Evolutionary conservation across 2,329 filamentous ascomycete species (phyloP), one percentile per base, ranked within the genome.

Genomic region (Emmonsiellopsis sp.): DNA sequence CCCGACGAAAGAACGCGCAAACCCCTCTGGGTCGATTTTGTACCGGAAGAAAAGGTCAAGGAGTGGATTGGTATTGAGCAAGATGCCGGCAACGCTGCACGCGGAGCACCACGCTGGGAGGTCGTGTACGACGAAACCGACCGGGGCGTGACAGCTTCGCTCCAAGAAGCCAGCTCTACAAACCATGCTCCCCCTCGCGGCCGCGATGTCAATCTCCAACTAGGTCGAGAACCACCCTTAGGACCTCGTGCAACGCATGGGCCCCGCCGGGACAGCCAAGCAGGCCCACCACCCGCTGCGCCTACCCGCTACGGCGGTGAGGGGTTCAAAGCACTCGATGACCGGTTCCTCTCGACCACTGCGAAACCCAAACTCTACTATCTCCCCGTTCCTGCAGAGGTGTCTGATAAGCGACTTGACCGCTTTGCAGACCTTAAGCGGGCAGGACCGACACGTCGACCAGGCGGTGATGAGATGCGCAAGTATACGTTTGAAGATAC

Each of bases 1-100:
- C 92, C 92, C 0, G 82, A 90, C 55, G 92, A 97, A 71, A 83
- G 85, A 55, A 87, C 85, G 60, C 81, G 93, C 34, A 94, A 93
- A 67, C 78, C 84, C 0, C 77, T 97, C 1, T 94, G 86, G 81
- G 88, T 88, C 3, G 93, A 98, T 67, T 97, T 93, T 66, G 78
- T 97, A 17, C 92, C 92, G 0, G 80, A 86, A 14, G 83, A 88
- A 31, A 81, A 83, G 58, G 78, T 94, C 3, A 68, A 74, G 11
- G 78, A 79, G 27, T 97, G 90, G 89, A 85, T 94, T 55, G 77
- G 81, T 6, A 77, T 71, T 42, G 88, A 95, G 68, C 73, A 83
- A 61, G 68, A 74, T 62, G 71, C 60, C 62, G 76, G 57, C 59
- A 67, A 65, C 68, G 77, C 63, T 14, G 59, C 66, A 51, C 68